Percentiles rank a stretch among this genome's conserved stretches.
These are phyloP conservation scores for Naganishia liquefaciens DNA, from an alignment of 1,284 basidiomycete species.

Conservation along the genomic window DNA sequence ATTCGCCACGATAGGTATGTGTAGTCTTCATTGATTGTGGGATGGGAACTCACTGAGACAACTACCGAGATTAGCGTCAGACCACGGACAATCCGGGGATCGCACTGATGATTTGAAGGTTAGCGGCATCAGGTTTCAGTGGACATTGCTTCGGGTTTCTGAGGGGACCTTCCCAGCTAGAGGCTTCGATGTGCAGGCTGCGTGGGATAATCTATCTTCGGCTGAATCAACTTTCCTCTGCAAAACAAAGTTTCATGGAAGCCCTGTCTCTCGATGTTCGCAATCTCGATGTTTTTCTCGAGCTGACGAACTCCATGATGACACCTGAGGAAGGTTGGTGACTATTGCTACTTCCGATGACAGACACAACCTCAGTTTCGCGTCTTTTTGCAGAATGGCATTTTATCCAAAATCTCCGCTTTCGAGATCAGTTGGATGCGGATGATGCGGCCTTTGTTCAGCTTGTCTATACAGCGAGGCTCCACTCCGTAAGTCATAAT, in stretches of 20 bases:
- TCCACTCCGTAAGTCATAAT: constrained; percentile 66
- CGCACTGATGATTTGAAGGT: constrained; percentile 85
- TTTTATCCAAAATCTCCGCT: constrained; percentile 82
- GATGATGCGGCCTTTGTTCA: constrained; percentile 87
- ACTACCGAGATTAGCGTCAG: constrained; percentile 51
- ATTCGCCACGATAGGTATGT: constrained; percentile 56
- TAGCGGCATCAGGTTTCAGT: constrained; percentile 1
- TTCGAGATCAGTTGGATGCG: constrained; percentile 69
- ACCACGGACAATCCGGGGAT: constrained; percentile 64
- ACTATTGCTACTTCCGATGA: neutral
- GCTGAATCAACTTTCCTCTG: constrained; percentile 81
- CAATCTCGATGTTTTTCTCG: constrained; percentile 93
- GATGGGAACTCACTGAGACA: no score
- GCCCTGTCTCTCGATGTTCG: constrained; percentile 92
- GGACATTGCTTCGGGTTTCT: neutral
- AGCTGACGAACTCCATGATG: constrained; percentile 91
- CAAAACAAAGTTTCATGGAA: constrained; percentile 92
- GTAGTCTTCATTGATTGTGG: neutral
- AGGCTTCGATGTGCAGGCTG: constrained; percentile 92
- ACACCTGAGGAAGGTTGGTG: constrained; percentile 76
- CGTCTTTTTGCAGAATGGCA: constrained; percentile 74
- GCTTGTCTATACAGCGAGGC: constrained; percentile 84
- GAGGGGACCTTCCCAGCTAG: constrained; percentile 63
- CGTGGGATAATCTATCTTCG: constrained; percentile 92
- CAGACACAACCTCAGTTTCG: neutral